A percentile compares a stretch with the other conserved stretches of the same genome.
Evolutionary conservation across 2,329 filamentous ascomycete genomes (phyloP).

Genomic region (Talaromyces islandicus): DNA sequence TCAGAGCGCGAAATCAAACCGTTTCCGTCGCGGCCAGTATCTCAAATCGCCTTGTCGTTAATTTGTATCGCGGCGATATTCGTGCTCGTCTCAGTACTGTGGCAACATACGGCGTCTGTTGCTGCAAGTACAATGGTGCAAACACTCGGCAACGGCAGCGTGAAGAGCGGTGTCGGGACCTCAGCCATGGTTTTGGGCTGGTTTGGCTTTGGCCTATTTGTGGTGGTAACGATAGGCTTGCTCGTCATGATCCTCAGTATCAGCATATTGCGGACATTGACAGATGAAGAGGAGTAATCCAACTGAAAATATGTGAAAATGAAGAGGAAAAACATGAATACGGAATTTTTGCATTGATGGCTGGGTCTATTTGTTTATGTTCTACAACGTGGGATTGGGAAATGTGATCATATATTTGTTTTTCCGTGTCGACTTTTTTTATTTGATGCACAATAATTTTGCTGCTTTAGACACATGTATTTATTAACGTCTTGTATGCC

Average conservation of each 20-base stretch:
- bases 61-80: constrained; percentile 70
- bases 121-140: constrained; percentile 90
- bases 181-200: constrained; percentile 95
- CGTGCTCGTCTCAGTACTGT: constrained; percentile 57
- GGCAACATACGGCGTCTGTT: constrained; percentile 84
- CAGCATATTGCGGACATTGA: constrained; percentile 62
- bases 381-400: neutral
- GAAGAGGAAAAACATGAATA: neutral
- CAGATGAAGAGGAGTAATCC: constrained; percentile 32
- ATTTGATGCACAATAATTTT: neutral
- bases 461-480: constrained; percentile 2
- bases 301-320: neutral
- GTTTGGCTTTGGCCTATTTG: constrained; percentile 91
- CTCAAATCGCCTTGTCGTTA: constrained; percentile 85
- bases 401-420: neutral
- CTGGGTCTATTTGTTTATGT: neutral
- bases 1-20: constrained; percentile 88
- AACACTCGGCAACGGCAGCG: constrained; percentile 84
- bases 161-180: constrained; percentile 82
- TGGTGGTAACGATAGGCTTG: constrained; percentile 90
- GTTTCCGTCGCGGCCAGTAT: constrained; percentile 87
- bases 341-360: neutral
- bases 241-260: constrained; percentile 97
- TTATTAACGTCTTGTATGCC: constrained; percentile 1
- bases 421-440: neutral